Evolutionary conservation across 2,329 filamentous ascomycete genomes (phyloP).

Genomic region (Alternaria sp.): DNA sequence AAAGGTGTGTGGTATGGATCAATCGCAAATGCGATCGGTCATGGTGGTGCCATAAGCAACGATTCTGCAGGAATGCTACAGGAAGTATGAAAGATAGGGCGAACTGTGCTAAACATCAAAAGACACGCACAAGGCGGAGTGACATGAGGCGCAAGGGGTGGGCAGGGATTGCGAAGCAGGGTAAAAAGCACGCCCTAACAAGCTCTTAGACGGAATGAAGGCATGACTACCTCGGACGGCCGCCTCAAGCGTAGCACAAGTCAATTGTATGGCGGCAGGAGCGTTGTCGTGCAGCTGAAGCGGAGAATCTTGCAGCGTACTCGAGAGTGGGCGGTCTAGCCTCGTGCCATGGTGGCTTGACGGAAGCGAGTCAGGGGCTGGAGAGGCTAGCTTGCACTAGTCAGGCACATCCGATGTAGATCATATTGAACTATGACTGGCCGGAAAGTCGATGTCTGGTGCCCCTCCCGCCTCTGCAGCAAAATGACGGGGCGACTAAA

Average conservation of each 20-base stretch:
- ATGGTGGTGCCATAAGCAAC: conserved; percentile 24
- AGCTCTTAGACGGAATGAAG: conserved; percentile 28
- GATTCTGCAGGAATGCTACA: conserved; percentile 9
- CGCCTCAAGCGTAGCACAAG: conserved; percentile 28
- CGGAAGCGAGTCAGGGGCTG: conserved; percentile 22
- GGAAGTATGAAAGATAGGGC: conserved; percentile 12
- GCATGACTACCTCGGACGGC: conserved; percentile 26
- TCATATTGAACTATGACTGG: conserved; percentile 32
- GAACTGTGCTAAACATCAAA: conserved; percentile 11
- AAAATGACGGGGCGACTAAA: conserved; percentile 26
- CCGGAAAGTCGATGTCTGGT: conserved; percentile 23
- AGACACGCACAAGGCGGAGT: conserved; percentile 10
- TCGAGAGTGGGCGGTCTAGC: conserved; percentile 28
- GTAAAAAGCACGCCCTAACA: conserved; percentile 8
- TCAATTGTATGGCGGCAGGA: conserved; percentile 29
- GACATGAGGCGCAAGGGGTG: conserved; percentile 5
- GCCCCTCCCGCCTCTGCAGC: conserved; percentile 29
- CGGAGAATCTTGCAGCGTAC: conserved; percentile 21
- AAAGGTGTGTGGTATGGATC: conserved; percentile 15
- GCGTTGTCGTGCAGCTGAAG: conserved; percentile 37
- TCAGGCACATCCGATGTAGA: conserved; percentile 36
- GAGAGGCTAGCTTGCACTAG: conserved; percentile 37
- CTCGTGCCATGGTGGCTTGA: conserved; percentile 31
- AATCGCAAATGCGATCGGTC: conserved; percentile 7
- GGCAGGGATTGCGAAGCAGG: conserved; percentile 13